Evolutionary conservation across 1,139 yeast genomes (phyloP).

Genomic region (Yamadazyma mexicana): DNA sequence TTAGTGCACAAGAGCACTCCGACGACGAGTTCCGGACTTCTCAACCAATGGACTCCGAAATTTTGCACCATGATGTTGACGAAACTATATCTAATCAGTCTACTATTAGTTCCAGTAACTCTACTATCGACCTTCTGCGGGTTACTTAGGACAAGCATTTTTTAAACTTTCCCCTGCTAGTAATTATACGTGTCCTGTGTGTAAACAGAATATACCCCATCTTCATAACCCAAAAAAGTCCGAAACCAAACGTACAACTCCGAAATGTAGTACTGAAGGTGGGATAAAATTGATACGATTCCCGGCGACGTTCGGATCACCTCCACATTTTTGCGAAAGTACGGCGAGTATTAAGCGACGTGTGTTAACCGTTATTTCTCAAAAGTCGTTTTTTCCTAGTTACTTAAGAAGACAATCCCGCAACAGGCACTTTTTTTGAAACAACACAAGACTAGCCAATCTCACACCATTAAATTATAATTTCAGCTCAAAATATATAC

Average conservation of each 20-base stretch:
- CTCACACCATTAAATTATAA: too few species aligned
- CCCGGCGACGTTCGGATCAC: conserved; percentile 7
- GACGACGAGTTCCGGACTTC: neutral
- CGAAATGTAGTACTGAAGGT: too few species aligned
- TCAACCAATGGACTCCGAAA: neutral
- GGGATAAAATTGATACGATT: too few species aligned
- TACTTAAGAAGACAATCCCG: conserved; percentile 1
- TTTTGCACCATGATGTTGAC: neutral
- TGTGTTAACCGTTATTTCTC: neutral
- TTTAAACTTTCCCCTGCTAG: too few species aligned
- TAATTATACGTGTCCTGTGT: too few species aligned
- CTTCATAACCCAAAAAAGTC: too few species aligned
- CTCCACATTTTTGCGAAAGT: conserved; percentile 7
- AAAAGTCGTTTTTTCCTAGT: neutral
- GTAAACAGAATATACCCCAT: too few species aligned
- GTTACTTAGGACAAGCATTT: neutral
- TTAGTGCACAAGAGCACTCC: neutral
- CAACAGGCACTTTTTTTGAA: neutral
- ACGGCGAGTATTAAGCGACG: neutral
- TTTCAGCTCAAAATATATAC: too few species aligned
- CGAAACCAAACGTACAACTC: neutral
- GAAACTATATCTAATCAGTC: neutral
- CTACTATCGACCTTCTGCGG: neutral
- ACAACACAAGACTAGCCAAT: too few species aligned
- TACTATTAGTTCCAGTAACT: neutral